phyloP scores from a whole-genome alignment of 108 stramenopile genomes.

The Nitzschia putrida region DNA sequence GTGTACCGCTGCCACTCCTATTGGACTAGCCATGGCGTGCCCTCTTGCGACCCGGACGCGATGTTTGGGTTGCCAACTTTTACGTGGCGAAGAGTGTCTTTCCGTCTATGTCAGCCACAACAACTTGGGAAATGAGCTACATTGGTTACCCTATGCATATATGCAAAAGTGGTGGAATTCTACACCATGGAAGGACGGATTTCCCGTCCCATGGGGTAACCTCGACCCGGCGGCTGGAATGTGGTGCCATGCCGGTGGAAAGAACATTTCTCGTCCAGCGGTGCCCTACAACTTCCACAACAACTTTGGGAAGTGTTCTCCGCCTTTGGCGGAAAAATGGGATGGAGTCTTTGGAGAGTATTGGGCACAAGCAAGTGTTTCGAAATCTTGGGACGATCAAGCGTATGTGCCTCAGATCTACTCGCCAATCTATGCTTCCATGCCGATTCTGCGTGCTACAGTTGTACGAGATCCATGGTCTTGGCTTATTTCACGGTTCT shows the following conservation, averaged over 20 bases:
- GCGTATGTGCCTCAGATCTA: constrained; percentile 4
- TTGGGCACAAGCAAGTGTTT: neutral
- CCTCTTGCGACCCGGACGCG: neutral
- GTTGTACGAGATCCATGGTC: constrained; percentile 53
- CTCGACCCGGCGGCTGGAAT: neutral
- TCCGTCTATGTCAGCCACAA: constrained; percentile 45
- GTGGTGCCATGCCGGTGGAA: neutral
- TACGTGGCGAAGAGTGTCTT: constrained; percentile 21
- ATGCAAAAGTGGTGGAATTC: constrained; percentile 38
- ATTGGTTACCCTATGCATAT: constrained; percentile 45
- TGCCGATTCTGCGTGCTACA: constrained; percentile 40
- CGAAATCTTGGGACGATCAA: neutral
- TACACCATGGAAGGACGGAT: constrained; percentile 1
- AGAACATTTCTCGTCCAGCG: neutral
- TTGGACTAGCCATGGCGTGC: constrained; percentile 45
- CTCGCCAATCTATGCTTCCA: constrained; percentile 39
- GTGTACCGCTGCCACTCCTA: constrained; percentile 47
- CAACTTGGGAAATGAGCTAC: constrained; percentile 40
- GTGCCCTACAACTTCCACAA: neutral
- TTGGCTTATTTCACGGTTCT: constrained; percentile 44
- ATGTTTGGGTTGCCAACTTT: constrained; percentile 1
- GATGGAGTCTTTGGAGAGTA: neutral
- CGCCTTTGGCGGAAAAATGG: neutral
- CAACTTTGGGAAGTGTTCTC: constrained; percentile 7
- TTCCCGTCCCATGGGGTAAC: neutral